Base-by-base conservation (phyloP, 495 filamentous ascomycete genomes). In the Elasticomyces elasticus region DNA sequence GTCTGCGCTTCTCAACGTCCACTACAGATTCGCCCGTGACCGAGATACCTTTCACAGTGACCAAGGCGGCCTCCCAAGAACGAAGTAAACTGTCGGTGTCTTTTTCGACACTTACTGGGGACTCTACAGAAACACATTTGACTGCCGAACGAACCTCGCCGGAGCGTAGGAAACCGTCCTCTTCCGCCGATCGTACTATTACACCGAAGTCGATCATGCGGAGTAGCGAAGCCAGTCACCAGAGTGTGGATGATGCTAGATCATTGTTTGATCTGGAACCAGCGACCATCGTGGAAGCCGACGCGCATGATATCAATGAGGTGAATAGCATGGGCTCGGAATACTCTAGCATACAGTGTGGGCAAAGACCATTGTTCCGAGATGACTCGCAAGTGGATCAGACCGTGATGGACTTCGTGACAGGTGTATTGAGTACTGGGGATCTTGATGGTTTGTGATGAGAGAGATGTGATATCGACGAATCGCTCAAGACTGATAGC, bases 331-430 rank as follows among this genome's bases (percentile, higher is more conserved):
- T 9, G 40, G 54, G 23, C 30, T 25, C 27, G 28, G 38, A 13
- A 24, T 20, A n/a, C 23, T 40, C 20, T 19, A 25, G n/a, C n/a
- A 28, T 7, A 10, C 20, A 30, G 26, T 33, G 27, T 17, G 31
- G 12, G 48, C 41, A 46, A 25, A 45, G 42, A 23, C 10, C 48
- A 3, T 37, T 54, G 24, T 28, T 44, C 12, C 31, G 45, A 26
- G 38, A 49, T 2, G 57, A 60, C n/a, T 51, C 51, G 17, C 15
- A 60, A 27, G 19, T 52, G 12, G 30, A 52, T 2, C 5, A 38
- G 7, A 56, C 57, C 7, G 38, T 60, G 10, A 24, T 37, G 23
- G 57, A 60, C 19, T n/a, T 60, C 31, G 25, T 35, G 2, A 7
- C n/a, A 15, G 23, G 25, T 44, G 47, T 60, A 33, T 22, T 60